phyloP scores from a whole-genome alignment of 805 yeast genomes.

The Starmerella powellii region DNA sequence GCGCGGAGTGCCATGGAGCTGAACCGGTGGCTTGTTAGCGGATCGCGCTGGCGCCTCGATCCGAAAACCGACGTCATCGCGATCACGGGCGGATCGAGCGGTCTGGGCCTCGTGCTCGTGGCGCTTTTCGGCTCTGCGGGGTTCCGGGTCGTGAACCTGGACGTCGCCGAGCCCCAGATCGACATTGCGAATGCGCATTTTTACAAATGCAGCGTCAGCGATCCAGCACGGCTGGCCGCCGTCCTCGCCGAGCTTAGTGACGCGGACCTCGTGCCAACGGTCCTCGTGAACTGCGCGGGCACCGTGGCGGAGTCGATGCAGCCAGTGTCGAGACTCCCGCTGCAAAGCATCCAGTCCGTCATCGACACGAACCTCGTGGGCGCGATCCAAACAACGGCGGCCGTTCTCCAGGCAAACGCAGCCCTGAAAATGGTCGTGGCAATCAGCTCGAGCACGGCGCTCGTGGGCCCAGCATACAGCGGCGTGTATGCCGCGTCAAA shows the following conservation, averaged over 20 bases:
- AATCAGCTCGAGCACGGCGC: slow-evolving; percentile 63
- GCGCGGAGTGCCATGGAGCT: not conserved
- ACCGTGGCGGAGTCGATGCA: slow-evolving; percentile 54
- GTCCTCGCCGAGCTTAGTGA: slow-evolving; percentile 72
- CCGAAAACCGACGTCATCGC: slow-evolving; percentile 14
- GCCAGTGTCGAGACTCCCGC: slow-evolving; percentile 23
- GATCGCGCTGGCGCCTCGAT: not conserved
- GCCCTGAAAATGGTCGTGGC: slow-evolving; percentile 51
- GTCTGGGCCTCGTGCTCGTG: slow-evolving; percentile 23
- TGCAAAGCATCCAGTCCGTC: slow-evolving; percentile 39
- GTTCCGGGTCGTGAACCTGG: slow-evolving; percentile 16
- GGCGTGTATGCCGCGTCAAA: slow-evolving; percentile 75
- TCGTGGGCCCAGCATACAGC: slow-evolving; percentile 58
- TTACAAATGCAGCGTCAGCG: slow-evolving; percentile 13
- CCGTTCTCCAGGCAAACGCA: slow-evolving; percentile 13
- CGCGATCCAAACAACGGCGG: slow-evolving; percentile 49
- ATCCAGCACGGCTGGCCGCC: slow-evolving; percentile 40
- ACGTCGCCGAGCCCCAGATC: slow-evolving; percentile 14
- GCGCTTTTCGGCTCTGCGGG: slow-evolving; percentile 19
- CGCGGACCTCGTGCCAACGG: slow-evolving; percentile 42
- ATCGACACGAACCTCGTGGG: slow-evolving; percentile 52
- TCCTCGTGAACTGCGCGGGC: slow-evolving; percentile 82
- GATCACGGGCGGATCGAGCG: slow-evolving; percentile 23
- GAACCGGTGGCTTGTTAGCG: slow-evolving; percentile 4
- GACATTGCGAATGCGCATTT: slow-evolving; percentile 8